Evolutionary conservation across 306 rosid genomes (phyloP).

Genomic region (Malus sieversii): DNA sequence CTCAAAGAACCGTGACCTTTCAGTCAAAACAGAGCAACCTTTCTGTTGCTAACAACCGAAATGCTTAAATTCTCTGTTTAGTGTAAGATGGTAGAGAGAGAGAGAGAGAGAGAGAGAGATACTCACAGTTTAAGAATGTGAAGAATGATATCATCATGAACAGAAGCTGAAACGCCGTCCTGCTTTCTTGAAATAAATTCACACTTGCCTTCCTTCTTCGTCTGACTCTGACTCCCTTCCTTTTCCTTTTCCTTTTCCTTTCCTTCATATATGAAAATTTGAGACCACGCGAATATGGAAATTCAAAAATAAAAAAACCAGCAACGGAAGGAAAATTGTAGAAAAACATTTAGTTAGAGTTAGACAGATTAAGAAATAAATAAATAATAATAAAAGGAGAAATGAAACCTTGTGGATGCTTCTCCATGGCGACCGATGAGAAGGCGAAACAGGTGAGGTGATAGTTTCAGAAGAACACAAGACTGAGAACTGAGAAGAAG

Average conservation of each 20-base stretch:
- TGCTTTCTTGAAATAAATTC: constrained; percentile 13
- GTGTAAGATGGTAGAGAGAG: too few species aligned
- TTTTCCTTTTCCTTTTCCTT: neutral
- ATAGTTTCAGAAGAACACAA: neutral
- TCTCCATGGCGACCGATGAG: constrained; percentile 20
- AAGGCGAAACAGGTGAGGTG: neutral
- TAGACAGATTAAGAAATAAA: neutral
- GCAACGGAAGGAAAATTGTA: neutral
- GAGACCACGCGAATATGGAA: neutral
- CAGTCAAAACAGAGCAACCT: too few species aligned
- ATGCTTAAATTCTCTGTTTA: too few species aligned
- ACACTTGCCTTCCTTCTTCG: constrained; percentile 20
- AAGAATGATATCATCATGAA: constrained; percentile 41
- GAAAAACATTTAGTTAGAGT: neutral
- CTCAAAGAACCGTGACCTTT: too few species aligned
- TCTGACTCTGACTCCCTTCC: neutral
- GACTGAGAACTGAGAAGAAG: neutral
- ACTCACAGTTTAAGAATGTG: constrained; percentile 63
- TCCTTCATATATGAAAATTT: constrained; percentile 1
- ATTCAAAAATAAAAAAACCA: neutral
- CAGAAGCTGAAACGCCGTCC: neutral
- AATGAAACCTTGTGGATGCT: constrained; percentile 6
- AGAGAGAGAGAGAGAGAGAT: too few species aligned
- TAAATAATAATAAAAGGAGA: neutral
- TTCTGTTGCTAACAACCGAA: too few species aligned